phyloP scores from a whole-genome alignment of 176 grass and related monocot species.

The Urochloa ruziziensis region DNA sequence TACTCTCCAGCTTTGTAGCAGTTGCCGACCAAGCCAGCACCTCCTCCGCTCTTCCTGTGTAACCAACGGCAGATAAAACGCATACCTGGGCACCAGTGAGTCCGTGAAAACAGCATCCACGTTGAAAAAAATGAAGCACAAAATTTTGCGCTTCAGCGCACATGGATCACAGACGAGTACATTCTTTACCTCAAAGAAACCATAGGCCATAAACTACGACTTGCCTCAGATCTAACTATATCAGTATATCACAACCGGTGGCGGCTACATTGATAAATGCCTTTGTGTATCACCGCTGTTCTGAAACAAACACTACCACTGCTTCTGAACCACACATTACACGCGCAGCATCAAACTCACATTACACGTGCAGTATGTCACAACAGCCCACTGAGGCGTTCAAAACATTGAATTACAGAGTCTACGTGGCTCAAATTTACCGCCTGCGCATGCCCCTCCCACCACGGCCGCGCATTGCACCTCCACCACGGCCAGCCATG shows the following conservation, averaged over 20 bases:
- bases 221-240: not conserved
- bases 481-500: slow-evolving; percentile 76
- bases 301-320: not conserved
- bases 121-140: not conserved
- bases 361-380: not conserved
- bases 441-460: slow-evolving; percentile 92
- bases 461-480: slow-evolving; percentile 73
- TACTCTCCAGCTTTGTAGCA: slow-evolving; percentile 40
- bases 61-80: no score
- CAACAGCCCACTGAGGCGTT: not conserved
- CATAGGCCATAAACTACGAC: not conserved
- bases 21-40: not conserved
- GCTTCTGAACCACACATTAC: not conserved
- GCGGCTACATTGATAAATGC: not conserved
- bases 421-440: not conserved
- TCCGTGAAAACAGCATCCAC: no score
- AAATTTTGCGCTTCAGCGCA: not conserved
- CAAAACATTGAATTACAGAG: not conserved
- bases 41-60: not conserved
- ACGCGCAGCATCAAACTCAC: not conserved
- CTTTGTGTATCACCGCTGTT: not conserved
- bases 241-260: not conserved
- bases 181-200: not conserved
- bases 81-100: no score
- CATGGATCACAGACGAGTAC: not conserved